Percentiles rank a stretch among this genome's conserved stretches.
These are phyloP conservation scores for Suillus hirtellus DNA, from an alignment of 768 basidiomycete species.

Conservation along the genomic window DNA sequence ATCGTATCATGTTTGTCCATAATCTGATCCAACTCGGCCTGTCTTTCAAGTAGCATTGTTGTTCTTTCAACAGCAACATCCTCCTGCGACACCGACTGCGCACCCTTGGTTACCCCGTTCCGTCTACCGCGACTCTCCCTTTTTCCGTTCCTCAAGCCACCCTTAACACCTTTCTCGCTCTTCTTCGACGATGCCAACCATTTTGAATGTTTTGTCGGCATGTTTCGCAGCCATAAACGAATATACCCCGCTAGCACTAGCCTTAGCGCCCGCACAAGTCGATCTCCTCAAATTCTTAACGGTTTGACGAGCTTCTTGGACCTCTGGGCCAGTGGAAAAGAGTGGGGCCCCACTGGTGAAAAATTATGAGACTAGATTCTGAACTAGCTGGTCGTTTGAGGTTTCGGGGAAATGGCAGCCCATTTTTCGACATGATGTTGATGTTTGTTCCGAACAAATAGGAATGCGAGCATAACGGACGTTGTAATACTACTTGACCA, in stretches of 20 bases:
- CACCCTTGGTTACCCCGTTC: constrained; percentile 12
- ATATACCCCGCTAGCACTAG: not conserved
- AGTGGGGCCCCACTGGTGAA: constrained; percentile 18
- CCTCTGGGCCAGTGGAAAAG: constrained; percentile 13
- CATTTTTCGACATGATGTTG: constrained; percentile 38
- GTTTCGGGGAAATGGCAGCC: constrained; percentile 26
- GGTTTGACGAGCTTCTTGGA: constrained; percentile 66
- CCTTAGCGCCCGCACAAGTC: constrained; percentile 24
- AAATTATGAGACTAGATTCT: constrained; percentile 6
- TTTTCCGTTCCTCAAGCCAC: constrained; percentile 20
- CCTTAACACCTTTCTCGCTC: constrained; percentile 2
- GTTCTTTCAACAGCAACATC: constrained; percentile 38
- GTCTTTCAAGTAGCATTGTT: constrained; percentile 57
- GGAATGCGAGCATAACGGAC: constrained; percentile 16
- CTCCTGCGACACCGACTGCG: constrained; percentile 17
- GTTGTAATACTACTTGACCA: not conserved
- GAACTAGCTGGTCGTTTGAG: constrained; percentile 18
- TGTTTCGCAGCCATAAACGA: constrained; percentile 11
- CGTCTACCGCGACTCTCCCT: constrained; percentile 1
- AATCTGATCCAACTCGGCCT: constrained; percentile 57
- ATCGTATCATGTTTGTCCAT: constrained; percentile 70
- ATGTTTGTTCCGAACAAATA: constrained; percentile 36
- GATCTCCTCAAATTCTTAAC: constrained; percentile 69
- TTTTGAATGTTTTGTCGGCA: constrained; percentile 27
- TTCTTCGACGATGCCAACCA: constrained; percentile 8